Base-by-base conservation (phyloP, 371 early-diverging fungal genomes). In the Mucor irregularis region DNA sequence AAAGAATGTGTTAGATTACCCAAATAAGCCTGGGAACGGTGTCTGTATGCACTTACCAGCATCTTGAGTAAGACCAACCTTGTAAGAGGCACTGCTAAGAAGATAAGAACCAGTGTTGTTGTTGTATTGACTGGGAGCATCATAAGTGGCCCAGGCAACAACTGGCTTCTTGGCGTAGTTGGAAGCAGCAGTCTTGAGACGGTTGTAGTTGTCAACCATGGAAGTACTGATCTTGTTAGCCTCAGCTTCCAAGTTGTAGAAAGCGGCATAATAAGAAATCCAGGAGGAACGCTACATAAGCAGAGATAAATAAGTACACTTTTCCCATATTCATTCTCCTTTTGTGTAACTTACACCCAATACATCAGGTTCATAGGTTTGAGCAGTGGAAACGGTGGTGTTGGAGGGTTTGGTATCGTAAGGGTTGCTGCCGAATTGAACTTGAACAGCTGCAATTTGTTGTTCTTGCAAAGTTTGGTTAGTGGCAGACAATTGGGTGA, bases 221-320 rank as follows among this genome's bases (percentile, higher is more conserved):
- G 66, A 28, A 6, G 62, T 53, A 33, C 81, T 76, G 35, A 84
- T 56, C n/a, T 63, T 51, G 59, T 86, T 84, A 38, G 88, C 87
- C n/a, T 62, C 44, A 22, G 64, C 68, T 56, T 90, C 91, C 43
- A 81, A 66, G 59, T 89, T 88, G 68, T 85, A 89, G 68, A 89
- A 91, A 17, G 81, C 73, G 24, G 84, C 83, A 73, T 86, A 90
- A 69, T 85, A 91, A 68, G 86, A 84, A 50, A 91, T 53, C 91
- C 91, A 91, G 60, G 89, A 87, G 53, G 83, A 75, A 61, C 90
- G 89, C 69, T 85, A 28, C n/a, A n/a, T n/a, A n/a, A n/a, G n/a
- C n/a, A n/a, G n/a, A n/a, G n/a, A 31, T 31, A 31, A 7, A 11
- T 31, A 31, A 31, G 11, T 31, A 5, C 5, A 31, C 7, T 31